Evolutionary conservation across 129 eudicot species (phyloP).

Genomic region (Ambrosia trifida): DNA sequence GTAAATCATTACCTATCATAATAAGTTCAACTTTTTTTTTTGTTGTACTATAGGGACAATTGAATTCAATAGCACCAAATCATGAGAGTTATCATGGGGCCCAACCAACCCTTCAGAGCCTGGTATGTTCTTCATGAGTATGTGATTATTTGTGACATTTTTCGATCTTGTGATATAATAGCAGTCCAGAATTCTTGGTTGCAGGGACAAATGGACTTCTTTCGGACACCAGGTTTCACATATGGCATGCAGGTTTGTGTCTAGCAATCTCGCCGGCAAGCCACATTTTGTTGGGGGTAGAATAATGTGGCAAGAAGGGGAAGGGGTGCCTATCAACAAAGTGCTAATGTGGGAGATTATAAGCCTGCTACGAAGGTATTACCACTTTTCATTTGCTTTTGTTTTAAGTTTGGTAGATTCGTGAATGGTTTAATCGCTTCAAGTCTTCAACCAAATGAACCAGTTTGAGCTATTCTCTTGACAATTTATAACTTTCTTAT

Average conservation of each 20-base stretch:
- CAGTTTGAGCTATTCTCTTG: too few relatives aligned
- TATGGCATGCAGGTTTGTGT: slow-evolving; percentile 86
- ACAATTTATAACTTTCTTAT: too few relatives aligned
- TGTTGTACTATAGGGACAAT: slow-evolving; percentile 66
- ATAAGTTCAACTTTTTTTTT: neutral
- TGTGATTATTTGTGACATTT: neutral
- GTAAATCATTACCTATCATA: slow-evolving; percentile 43
- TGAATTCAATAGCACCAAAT: slow-evolving; percentile 83
- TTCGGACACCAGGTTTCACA: slow-evolving; percentile 61
- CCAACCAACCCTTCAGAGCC: slow-evolving; percentile 64
- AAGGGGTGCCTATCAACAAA: too few relatives aligned
- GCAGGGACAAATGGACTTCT: slow-evolving; percentile 96
- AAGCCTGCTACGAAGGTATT: too few relatives aligned
- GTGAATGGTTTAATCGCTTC: too few relatives aligned
- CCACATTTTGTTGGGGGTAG: too few relatives aligned
- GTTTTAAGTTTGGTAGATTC: too few relatives aligned
- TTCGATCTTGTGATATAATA: slow-evolving; percentile 24
- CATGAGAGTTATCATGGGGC: slow-evolving; percentile 80
- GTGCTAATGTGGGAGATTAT: too few relatives aligned
- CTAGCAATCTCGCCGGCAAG: neutral
- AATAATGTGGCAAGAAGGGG: too few relatives aligned
- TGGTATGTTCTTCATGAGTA: slow-evolving; percentile 47
- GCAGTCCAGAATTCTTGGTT: slow-evolving; percentile 35
- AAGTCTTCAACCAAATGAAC: too few relatives aligned
- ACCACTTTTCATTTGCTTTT: too few relatives aligned